These are phyloP conservation scores for Evansstolkia leycettana DNA, from an alignment of 495 filamentous ascomycete species.

Conservation along the genomic window DNA sequence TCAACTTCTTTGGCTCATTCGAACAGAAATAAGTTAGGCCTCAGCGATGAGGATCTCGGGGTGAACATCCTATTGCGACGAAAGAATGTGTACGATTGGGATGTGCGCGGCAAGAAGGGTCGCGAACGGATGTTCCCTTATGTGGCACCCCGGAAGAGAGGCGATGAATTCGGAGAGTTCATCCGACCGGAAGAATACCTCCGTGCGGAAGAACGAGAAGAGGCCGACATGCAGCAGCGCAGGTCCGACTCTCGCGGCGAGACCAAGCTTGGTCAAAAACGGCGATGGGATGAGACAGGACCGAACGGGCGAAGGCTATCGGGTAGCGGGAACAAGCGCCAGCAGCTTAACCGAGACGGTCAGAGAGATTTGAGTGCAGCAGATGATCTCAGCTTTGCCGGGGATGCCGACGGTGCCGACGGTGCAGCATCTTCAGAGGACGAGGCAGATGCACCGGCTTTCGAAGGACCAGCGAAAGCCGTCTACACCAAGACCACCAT, in stretches of 20 bases:
- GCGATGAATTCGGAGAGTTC: slow-evolving; percentile 85
- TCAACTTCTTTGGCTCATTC: slow-evolving; percentile 71
- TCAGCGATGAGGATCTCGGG: slow-evolving; percentile 77
- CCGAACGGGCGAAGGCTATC: slow-evolving; percentile 24
- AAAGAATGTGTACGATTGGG: slow-evolving; percentile 80
- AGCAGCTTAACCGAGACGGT: slow-evolving; percentile 25
- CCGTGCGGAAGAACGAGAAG: slow-evolving; percentile 84
- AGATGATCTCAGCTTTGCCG: slow-evolving; percentile 26
- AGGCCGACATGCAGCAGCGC: slow-evolving; percentile 49
- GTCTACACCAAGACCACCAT: slow-evolving; percentile 47
- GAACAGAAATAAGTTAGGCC: slow-evolving; percentile 65
- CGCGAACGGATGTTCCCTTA: slow-evolving; percentile 89
- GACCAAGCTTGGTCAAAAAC: slow-evolving; percentile 76
- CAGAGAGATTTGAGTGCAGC: slow-evolving; percentile 30
- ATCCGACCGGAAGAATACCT: slow-evolving; percentile 90
- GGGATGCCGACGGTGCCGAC: slow-evolving; percentile 34
- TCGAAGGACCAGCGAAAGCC: slow-evolving; percentile 65
- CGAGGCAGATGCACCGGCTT: slow-evolving; percentile 31
- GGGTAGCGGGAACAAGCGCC: slow-evolving; percentile 31
- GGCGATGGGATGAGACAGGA: slow-evolving; percentile 74
- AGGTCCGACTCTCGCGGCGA: slow-evolving; percentile 35
- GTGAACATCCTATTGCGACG: slow-evolving; percentile 83
- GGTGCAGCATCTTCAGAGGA: slow-evolving; percentile 34
- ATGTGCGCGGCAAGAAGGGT: slow-evolving; percentile 86
- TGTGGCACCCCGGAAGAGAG: slow-evolving; percentile 62